These are phyloP conservation scores for Chamaecrista fasciculata DNA, from an alignment of 306 rosid genomes.

Conservation along the genomic window DNA sequence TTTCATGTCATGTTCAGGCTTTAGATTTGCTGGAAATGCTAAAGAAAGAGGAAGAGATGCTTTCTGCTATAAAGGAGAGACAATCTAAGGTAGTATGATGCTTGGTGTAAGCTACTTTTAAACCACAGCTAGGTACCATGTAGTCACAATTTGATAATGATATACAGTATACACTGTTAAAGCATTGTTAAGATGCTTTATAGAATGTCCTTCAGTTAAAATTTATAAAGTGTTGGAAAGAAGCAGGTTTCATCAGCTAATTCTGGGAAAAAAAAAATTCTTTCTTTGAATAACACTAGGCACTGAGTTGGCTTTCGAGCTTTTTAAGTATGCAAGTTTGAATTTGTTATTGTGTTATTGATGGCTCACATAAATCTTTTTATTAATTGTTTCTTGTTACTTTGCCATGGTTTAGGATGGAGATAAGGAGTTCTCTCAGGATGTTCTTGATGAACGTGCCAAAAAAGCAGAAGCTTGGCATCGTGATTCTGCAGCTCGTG, in stretches of 20 bases:
- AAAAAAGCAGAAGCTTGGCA: slow-evolving; percentile 82
- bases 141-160: slow-evolving; percentile 4
- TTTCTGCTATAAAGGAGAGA: slow-evolving; percentile 68
- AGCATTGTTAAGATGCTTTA: slow-evolving; percentile 2
- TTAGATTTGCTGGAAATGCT: slow-evolving; percentile 83
- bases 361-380: not conserved
- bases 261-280: not conserved
- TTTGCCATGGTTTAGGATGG: slow-evolving; percentile 62
- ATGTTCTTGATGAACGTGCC: slow-evolving; percentile 77
- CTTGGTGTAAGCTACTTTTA: slow-evolving; percentile 19
- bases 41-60: slow-evolving; percentile 88
- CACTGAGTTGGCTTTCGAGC: not conserved
- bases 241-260: no score
- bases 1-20: slow-evolving; percentile 51
- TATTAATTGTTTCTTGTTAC: slow-evolving; percentile 10
- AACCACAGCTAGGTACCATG: not conserved
- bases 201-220: not conserved
- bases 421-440: slow-evolving; percentile 58
- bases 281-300: not conserved
- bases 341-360: not conserved
- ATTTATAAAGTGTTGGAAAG: not conserved
- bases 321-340: not conserved
- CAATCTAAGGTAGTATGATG: slow-evolving; percentile 61
- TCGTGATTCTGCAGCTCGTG: slow-evolving; percentile 63
- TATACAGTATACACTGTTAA: not conserved